Base-by-base conservation (phyloP, 805 yeast genomes). In the Wickerhamiella kurtzmanii region DNA sequence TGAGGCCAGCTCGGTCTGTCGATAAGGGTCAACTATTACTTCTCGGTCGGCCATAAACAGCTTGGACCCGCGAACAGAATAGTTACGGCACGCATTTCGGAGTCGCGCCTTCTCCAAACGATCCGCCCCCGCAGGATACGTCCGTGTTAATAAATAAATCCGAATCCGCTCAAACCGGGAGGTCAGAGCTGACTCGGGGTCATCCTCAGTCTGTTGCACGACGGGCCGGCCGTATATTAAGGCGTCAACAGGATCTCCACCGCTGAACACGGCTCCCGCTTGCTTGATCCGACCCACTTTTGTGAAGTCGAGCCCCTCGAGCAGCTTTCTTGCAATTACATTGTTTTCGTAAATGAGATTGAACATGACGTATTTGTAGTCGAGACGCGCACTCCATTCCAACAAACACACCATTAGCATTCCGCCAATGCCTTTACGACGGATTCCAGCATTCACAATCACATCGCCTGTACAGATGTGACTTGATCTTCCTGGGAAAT, bases 391-490 rank as follows among this genome's bases (percentile, higher is more conserved):
- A 1, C 96, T 86, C 97, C 97, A 92, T 50, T 81, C 85, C 20
- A 88, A 61, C 56, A 77, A 85, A 56, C 94, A 81, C 56, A 86
- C 94, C 16, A 83, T 79, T 51, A 92, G 63, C 0, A 92, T 82
- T 47, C 80, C 70, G 3, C 97, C 98, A 22, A 92, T 84, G 3
- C 96, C 95, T 60, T 82, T 84, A 21, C 89, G 87, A 56, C 98
- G 69, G 55, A 85, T 85, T 53, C 95, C 95, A 3, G 94, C 92
- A 63, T 89, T 87, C 2, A 89, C 97, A 35, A 89, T 66, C 56
- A 89, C 82, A 18, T 81, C 80, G 1, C 85, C 94, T 0, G 94
- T 83, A 56, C 94, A 87, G n/a, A 92, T 80, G 60, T 89, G 96
- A 0, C 94, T 78, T 17, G 92, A 81, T 41, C 97, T 69, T 1